A percentile compares a stretch with the other conserved stretches of the same genome.
These are phyloP conservation scores for Zymoseptoria passerinii DNA, from an alignment of 2,329 filamentous ascomycete genomes.

Conservation along the genomic window DNA sequence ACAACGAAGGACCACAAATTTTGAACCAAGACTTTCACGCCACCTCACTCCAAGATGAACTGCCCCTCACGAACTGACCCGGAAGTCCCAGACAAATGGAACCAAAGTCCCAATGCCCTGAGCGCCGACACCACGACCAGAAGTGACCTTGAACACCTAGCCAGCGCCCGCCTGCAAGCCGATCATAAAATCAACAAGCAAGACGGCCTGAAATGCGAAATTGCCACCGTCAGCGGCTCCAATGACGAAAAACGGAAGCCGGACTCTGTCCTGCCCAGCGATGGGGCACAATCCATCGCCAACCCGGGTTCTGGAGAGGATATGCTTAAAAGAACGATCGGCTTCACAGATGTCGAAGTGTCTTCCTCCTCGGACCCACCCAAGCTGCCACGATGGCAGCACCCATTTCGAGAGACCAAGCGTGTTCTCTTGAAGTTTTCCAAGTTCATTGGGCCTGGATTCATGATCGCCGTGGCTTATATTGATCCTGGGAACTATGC, in stretches of 20 bases:
- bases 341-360: conserved; percentile 5
- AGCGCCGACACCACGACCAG: conserved; percentile 54
- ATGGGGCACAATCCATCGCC: conserved; percentile 18
- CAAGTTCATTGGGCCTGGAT: conserved; percentile 57
- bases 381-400: conserved; percentile 15
- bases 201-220: conserved; percentile 20
- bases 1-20: not conserved
- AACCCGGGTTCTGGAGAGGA: conserved; percentile 15
- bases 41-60: conserved; percentile 45
- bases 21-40: not conserved
- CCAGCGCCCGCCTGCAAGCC: conserved; percentile 48
- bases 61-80: conserved; percentile 55
- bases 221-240: conserved; percentile 10
- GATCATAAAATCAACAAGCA: conserved; percentile 33
- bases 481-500: conserved; percentile 56
- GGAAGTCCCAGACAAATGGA: conserved; percentile 47
- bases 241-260: conserved; percentile 3
- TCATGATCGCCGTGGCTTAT: conserved; percentile 49
- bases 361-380: conserved; percentile 12
- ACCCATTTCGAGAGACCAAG: conserved; percentile 10
- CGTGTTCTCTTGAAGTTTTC: conserved; percentile 37
- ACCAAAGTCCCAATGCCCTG: conserved; percentile 53
- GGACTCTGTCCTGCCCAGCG: conserved; percentile 6
- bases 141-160: conserved; percentile 53
- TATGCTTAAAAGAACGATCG: conserved; percentile 20